phyloP scores from a whole-genome alignment of 495 filamentous ascomycete genomes.

The Thermothielavioides terrestris region DNA sequence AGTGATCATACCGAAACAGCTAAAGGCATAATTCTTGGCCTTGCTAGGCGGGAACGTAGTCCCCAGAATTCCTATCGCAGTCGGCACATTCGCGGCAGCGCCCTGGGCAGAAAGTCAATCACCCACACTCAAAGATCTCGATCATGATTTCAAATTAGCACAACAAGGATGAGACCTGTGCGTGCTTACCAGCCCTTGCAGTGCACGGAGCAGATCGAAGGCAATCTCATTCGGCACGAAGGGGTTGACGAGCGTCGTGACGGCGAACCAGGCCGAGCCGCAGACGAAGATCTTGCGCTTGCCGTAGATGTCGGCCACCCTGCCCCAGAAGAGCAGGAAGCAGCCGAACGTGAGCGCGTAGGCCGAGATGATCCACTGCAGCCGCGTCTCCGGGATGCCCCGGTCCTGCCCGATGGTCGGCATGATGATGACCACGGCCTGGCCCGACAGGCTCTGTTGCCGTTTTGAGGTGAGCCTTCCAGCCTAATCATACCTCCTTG shows the following conservation, averaged over 20 bases:
- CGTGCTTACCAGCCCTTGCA: slow-evolving; percentile 56
- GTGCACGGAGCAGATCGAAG: slow-evolving; percentile 61
- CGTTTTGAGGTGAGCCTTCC: neutral
- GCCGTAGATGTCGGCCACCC: slow-evolving; percentile 65
- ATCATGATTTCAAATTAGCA: slow-evolving; percentile 7
- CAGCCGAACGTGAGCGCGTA: slow-evolving; percentile 59
- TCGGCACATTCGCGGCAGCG: slow-evolving; percentile 56
- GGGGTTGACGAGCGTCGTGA: slow-evolving; percentile 53
- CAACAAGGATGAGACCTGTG: no score
- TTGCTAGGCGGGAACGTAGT: slow-evolving; percentile 52
- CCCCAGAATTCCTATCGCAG: slow-evolving; percentile 55
- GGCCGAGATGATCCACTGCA: slow-evolving; percentile 57
- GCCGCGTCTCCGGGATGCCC: slow-evolving; percentile 44
- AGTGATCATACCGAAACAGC: slow-evolving; percentile 38
- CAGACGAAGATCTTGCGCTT: slow-evolving; percentile 59
- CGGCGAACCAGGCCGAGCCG: slow-evolving; percentile 55
- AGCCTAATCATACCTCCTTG: neutral
- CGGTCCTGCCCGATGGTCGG: slow-evolving; percentile 49
- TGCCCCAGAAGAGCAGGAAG: slow-evolving; percentile 65
- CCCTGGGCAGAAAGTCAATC: slow-evolving; percentile 30
- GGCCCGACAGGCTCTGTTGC: slow-evolving; percentile 48
- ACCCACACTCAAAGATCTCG: neutral
- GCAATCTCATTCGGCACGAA: slow-evolving; percentile 59
- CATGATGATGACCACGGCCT: slow-evolving; percentile 53
- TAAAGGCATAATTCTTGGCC: slow-evolving; percentile 57